Evolutionary conservation across 2,329 filamentous ascomycete genomes (phyloP).

Genomic region (Venturia carpophila): DNA sequence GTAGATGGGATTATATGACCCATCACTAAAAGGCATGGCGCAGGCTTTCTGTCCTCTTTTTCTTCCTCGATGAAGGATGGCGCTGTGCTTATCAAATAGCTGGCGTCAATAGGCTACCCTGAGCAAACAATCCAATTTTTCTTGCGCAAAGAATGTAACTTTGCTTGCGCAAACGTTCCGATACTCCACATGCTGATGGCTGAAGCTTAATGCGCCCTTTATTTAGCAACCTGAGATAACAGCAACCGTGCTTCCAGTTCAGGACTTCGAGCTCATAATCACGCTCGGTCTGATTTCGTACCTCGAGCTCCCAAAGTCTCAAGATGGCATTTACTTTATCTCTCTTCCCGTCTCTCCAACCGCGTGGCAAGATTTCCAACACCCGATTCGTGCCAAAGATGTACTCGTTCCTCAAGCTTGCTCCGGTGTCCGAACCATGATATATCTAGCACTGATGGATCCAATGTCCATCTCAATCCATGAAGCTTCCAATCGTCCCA

Average conservation of each 20-base stretch:
- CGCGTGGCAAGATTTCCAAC: background rate
- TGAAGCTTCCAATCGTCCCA: background rate
- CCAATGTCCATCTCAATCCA: background rate
- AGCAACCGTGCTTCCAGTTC: background rate
- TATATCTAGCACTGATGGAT: background rate
- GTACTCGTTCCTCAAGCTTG: background rate
- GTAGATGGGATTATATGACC: conserved; percentile 10
- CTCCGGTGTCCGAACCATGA: background rate
- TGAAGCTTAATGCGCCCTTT: background rate
- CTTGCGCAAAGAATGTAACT: too few relatives aligned
- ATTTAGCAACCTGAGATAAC: too few relatives aligned
- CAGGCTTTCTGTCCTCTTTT: conserved; percentile 8
- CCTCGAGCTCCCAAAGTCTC: background rate
- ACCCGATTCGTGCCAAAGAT: background rate
- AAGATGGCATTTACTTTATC: background rate
- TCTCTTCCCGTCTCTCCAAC: background rate
- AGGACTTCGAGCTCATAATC: background rate
- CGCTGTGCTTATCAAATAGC: background rate
- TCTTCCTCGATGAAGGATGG: conserved; percentile 1
- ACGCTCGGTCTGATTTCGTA: background rate
- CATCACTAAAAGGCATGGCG: conserved; percentile 10
- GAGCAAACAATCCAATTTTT: conserved; percentile 4
- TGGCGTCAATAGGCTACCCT: conserved; percentile 13
- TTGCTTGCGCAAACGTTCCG: background rate
- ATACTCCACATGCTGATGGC: background rate